These are phyloP conservation scores for Hondaea fermentalgiana DNA, from an alignment of 108 stramenopile species.

Conservation along the genomic window DNA sequence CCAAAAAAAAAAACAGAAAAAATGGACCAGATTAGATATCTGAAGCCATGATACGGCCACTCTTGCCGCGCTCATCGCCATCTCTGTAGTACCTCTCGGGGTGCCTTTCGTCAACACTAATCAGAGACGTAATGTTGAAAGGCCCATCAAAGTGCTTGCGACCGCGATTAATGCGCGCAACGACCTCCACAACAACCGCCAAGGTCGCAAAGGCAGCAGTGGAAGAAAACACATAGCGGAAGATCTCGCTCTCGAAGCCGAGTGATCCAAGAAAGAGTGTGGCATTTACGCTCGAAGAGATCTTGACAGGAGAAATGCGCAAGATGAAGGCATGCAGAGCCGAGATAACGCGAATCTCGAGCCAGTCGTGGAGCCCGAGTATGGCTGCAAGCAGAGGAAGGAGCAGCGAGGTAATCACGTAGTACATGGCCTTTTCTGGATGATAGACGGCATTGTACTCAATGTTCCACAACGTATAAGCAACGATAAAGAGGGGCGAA, in stretches of 20 bases:
- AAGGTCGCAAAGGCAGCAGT: background rate
- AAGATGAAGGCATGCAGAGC: background rate
- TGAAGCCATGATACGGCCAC: background rate
- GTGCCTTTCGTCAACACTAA: background rate
- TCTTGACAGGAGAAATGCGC: background rate
- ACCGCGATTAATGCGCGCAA: background rate
- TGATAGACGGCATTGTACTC: slow-evolving; percentile 4
- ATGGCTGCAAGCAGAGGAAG: background rate
- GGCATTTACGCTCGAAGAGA: background rate
- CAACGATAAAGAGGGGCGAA: background rate
- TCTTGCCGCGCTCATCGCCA: background rate
- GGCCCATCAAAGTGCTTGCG: background rate
- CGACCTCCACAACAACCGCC: background rate
- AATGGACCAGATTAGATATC: background rate
- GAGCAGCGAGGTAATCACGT: background rate
- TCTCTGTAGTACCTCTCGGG: background rate
- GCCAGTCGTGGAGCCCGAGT: background rate
- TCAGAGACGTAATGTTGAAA: background rate
- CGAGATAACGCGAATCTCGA: background rate
- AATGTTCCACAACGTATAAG: background rate
- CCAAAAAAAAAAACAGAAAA: background rate
- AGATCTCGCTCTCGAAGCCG: background rate
- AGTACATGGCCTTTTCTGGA: background rate
- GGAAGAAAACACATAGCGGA: background rate
- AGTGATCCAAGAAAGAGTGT: background rate